A percentile compares a stretch with the other conserved stretches of the same genome.
Evolutionary conservation across 2,329 filamentous ascomycete genomes (phyloP).

Genomic region (Ceratocystis cacaofunesta): DNA sequence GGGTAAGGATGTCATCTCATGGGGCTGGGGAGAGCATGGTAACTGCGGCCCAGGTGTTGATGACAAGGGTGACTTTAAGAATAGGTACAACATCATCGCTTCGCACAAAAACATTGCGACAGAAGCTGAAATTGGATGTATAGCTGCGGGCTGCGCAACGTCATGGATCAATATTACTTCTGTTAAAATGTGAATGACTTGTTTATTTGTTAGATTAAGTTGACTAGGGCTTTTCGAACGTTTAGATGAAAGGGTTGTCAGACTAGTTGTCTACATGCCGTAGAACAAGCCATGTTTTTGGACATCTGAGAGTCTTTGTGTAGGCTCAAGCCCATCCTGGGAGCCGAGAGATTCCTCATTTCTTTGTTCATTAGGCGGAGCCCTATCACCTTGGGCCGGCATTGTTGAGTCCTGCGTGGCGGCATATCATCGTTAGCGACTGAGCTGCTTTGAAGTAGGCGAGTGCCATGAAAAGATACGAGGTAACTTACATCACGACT

Average conservation of each 20-base stretch:
- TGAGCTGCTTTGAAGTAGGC: not conserved
- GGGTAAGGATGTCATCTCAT: conserved; percentile 55
- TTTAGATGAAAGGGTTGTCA: too few species aligned
- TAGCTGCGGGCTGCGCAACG: conserved; percentile 83
- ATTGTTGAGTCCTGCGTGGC: not conserved
- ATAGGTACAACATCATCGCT: conserved; percentile 51
- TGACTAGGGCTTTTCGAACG: not conserved
- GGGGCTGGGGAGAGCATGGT: conserved; percentile 97
- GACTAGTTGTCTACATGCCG: conserved; percentile 5
- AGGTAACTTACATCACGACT: conserved; percentile 40
- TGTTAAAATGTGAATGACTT: conserved; percentile 4
- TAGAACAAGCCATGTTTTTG: conserved; percentile 31
- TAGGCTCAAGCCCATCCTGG: conserved; percentile 42
- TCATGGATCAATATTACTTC: conserved; percentile 53
- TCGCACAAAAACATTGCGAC: conserved; percentile 39
- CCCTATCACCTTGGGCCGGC: not conserved
- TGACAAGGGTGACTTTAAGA: conserved; percentile 50
- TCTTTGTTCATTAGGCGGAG: not conserved
- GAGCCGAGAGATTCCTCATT: not conserved
- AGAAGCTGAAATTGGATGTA: conserved; percentile 36
- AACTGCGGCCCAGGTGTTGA: conserved; percentile 64
- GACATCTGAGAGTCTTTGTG: conserved; percentile 58
- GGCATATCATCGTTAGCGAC: not conserved
- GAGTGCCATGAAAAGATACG: not conserved
- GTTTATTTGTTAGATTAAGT: not conserved